Evolutionary conservation across 2,329 filamentous ascomycete species (phyloP), one percentile per base, ranked within the genome.

Genomic region (Penicillium sp.): DNA sequence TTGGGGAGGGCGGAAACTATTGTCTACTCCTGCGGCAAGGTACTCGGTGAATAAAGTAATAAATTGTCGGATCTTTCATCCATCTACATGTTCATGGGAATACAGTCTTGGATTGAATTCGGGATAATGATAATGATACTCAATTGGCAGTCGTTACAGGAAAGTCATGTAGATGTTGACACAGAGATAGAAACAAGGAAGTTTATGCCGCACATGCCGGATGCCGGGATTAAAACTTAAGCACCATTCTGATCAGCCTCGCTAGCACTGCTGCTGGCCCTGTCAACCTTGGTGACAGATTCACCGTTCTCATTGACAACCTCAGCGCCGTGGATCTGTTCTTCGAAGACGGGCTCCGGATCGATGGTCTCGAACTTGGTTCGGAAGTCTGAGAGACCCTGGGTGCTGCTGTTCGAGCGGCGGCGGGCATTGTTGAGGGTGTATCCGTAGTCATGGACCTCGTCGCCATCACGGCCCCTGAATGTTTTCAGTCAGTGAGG

Each of bases 321-420:
- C 48, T 76, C 67, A 16, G 87, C 82, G 26, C 90, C 91, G 69
- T 95, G 91, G 55, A 94, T 59, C 51, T 85, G 83, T 76, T 97
- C 92, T 74, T 97, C 92, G 64, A 96, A 96, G 69, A 96, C 90
- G 36, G 92, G 92, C 69, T 97, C 93, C 16, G 85, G 82, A 67
- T 97, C 94, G 71, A 91, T 83, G 65, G 90, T 81, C 77, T 99
- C 94, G 73, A 97, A 97, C 80, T 99, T 99, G 77, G 92, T 96
- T 83, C 94, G 95, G 80, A 96, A 91, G 72, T 92, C 86, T 56
- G 84, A 83, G 65, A 91, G 79, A 66, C 85, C 87, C 66, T 88
- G 83, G 68, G 83, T 87, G 78, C 88, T 92, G 73, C 89, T 93
- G 81, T 97, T 97, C 77, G 91, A 95, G 74, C 91, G 92, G 73